Evolutionary conservation across 23 red algal species (phyloP).

Genomic region (Cyanidiococcus yangmingshanensis): DNA sequence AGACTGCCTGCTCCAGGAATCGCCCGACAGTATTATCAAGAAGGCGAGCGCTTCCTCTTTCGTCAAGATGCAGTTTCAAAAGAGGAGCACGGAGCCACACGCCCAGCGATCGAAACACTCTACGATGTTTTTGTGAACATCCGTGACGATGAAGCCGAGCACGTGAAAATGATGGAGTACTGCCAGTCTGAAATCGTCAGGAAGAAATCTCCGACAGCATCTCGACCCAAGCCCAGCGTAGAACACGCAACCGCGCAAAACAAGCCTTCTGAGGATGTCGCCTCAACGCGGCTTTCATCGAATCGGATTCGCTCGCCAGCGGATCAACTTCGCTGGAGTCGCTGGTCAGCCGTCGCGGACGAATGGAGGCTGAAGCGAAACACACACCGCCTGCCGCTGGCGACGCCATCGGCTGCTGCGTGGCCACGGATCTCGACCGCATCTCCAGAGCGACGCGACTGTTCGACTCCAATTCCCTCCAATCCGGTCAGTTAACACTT

Average conservation of each 20-base stretch:
- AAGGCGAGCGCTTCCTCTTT: conserved; percentile 17
- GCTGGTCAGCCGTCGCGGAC: not conserved
- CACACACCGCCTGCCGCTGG: not conserved
- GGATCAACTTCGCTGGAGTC: not conserved
- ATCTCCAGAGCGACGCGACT: no score
- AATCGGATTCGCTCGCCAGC: not conserved
- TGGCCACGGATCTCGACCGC: no score
- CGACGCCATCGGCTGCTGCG: not conserved
- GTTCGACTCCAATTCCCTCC: no score
- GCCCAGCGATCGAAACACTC: conserved; percentile 15
- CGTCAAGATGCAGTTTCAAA: not conserved
- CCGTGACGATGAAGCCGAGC: conserved; percentile 41
- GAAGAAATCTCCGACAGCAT: no score
- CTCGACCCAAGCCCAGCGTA: no score
- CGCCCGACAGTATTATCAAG: conserved; percentile 24
- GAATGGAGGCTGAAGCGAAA: not conserved
- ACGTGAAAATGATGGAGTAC: conserved; percentile 14
- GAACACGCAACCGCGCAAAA: no score
- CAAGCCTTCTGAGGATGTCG: no score
- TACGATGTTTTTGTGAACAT: conserved; percentile 35
- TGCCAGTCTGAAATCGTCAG: conserved; percentile 2
- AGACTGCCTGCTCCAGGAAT: conserved; percentile 24
- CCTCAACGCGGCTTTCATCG: not conserved
- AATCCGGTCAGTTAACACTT: no score
- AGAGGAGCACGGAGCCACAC: not conserved